Conservation (phyloP, 2,329 filamentous ascomycete species). For the Trichoderma cornu-damae region DNA sequence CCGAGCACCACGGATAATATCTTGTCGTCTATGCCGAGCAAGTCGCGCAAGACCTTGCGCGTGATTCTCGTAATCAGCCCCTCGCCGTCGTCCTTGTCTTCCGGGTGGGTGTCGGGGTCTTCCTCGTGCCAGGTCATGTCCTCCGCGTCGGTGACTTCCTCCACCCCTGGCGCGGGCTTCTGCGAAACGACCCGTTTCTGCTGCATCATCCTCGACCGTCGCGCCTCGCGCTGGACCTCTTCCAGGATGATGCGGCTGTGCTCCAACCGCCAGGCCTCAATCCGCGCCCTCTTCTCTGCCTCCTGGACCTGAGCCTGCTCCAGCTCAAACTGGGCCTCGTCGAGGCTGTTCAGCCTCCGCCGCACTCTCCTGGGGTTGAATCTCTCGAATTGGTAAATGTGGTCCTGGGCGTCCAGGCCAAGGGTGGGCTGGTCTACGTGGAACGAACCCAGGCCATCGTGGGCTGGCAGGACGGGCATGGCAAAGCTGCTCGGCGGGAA, state of each 20-base stretch:
- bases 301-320: conserved; percentile 56
- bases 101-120: conserved; percentile 29
- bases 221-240: conserved; percentile 83
- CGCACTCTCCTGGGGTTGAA: conserved; percentile 68
- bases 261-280: conserved; percentile 88
- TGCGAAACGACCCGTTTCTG: conserved; percentile 55
- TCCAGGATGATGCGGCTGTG: conserved; percentile 81
- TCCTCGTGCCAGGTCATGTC: conserved; percentile 46
- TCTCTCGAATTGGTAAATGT: conserved; percentile 82
- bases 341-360: conserved; percentile 49
- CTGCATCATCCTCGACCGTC: conserved; percentile 42
- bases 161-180: conserved; percentile 23
- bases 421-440: conserved; percentile 53
- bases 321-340: conserved; percentile 46
- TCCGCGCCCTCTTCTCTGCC: conserved; percentile 71
- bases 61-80: conserved; percentile 78
- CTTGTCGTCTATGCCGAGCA: conserved; percentile 86
- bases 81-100: conserved; percentile 49
- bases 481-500: conserved; percentile 44
- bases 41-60: conserved; percentile 76
- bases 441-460: conserved; percentile 90
- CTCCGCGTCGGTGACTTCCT: conserved; percentile 27
- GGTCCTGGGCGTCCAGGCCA: conserved; percentile 64
- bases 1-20: conserved; percentile 83
- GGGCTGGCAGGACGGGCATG: conserved; percentile 73